Base-by-base conservation (phyloP, 768 basidiomycete genomes). In the Steccherinum ochraceum region DNA sequence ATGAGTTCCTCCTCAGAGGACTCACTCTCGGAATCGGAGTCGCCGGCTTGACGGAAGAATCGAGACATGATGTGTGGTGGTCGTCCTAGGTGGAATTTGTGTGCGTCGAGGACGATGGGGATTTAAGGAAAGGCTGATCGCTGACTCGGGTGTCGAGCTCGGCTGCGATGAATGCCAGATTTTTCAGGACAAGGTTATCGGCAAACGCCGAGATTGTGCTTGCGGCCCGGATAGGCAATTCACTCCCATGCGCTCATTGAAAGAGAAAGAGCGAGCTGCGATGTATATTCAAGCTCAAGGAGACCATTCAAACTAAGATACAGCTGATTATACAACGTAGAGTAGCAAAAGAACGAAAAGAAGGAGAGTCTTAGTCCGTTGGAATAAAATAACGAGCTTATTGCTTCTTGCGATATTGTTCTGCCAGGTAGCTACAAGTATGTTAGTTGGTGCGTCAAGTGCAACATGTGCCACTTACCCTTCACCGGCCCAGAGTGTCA, bases 21-120 rank as follows among this genome's bases (percentile, higher is more conserved):
- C 48, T 89, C 88, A 42, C 83, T 84, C 65, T 89, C 86, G 40
- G 83, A 86, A 49, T 91, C 89, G 46, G 86, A 88, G 66, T 91
- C 88, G 67, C 80, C 85, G 53, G 80, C 88, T 72, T 83, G 79
- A 73, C 86, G 83, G 74, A 93, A 92, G 73, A 93, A 93, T 63
- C 89, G 82, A 54, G 90, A 92, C 89, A 93, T 92, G 49, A 55
- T 64, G 24, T 41, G n/a, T n/a, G n/a, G n/a, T n/a, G n/a, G n/a
- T n/a, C n/a, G n/a, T 13, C 3, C 2, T 19, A 23, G 18, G 41
- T 10, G 41, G 7, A 10, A 5, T 43, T 43, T 43, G 16, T 7
- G 7, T 35, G 16, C 30, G 30, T 35, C 16, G 30, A 35, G 16
- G 7, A 16, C 30, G 30, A 35, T 7, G 30, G 30, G 7, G 30